Evolutionary conservation across 495 filamentous ascomycete species (phyloP), one percentile per base, ranked within the genome.

Genomic region (Thermothielavioides terrestris): DNA sequence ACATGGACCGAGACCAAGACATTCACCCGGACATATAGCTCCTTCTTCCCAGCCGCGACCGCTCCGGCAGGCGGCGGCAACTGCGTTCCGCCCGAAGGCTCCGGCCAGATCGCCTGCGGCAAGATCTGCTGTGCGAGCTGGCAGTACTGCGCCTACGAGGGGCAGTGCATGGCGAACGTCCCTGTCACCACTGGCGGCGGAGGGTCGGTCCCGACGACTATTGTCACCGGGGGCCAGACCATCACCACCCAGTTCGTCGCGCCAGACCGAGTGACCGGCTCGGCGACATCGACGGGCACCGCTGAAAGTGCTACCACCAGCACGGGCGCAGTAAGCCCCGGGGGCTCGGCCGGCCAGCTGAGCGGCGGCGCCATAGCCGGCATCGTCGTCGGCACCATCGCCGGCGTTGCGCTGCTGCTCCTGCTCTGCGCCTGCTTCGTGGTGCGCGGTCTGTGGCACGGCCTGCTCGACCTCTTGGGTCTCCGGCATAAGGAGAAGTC

Each of bases 351-450:
- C 61, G 30, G 73, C 49, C 70, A 75, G 42, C 72, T 95, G 39
- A 88, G 83, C 60, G 80, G 78, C 42, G 89, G 89, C 50, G 89
- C 89, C 21, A 95, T 95, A 58, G 89, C 89, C n/a, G 89, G 89
- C 36, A 95, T 95, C 55, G 89, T 95, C 53, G 85, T 95, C 41
- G 89, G 89, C 54, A 80, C 82, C 5, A 77, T 95, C 55, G 79
- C 77, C n/a, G 89, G 84, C 58, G 73, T 89, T 20, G 63, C 83
- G 41, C 65, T 94, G 2, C 72, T 94, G 14, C 60, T 86, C 10
- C 75, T 91, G 4, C 56, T 94, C 44, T 89, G 85, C 66, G 77
- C 81, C 62, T 89, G 79, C 71, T 79, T 81, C 68, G 84, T 88
- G 56, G 77, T 83, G 51, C 78, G 77, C 52, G 81, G 81, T 8